Base-by-base conservation (phyloP, 2,329 filamentous ascomycete species). In the Simplicillium aogashimaense region DNA sequence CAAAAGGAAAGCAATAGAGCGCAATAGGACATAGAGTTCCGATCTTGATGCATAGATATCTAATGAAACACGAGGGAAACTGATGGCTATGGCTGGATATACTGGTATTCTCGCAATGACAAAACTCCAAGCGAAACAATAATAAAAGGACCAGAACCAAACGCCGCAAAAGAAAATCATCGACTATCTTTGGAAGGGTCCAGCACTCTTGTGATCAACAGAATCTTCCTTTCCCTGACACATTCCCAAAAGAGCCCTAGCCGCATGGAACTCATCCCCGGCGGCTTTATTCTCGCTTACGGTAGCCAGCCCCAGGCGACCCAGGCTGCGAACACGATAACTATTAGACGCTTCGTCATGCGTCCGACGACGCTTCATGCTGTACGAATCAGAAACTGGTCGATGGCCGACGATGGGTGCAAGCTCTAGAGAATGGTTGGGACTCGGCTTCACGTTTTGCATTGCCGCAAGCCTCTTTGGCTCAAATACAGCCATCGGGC, bases 1-100 rank as follows among this genome's bases (percentile, higher is more conserved):
- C 70, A 54, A 67, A 44, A 53, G 55, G 52, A 36, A 48, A 47
- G 45, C 43, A 36, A 18, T 36, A 33, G 31, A 39, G 18, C 29
- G 29, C 15, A 3, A 4, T 11, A 15, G 33, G 14, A n/a, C 28
- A 37, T 3, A 25, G 13, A 18, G 16, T 18, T 12, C 37, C 35
- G 30, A 37, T 13, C 16, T 40, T 17, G 14, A 30, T 31, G 29
- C 5, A 25, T 25, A 25, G 20, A 9, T 25, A 34, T 18, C 33
- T 14, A 14, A 42, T 38, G 25, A 41, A 39, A 16, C 13, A 29
- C 20, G 25, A 41, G 29, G 5, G 25, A 31, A 37, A 18, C 25
- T 32, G 10, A 38, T 3, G 20, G 20, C 35, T 13, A 35, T 7
- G 35, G 4, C 11, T 37, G 14, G 8, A 12, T 37, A n/a, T 14